phyloP scores from a whole-genome alignment of 768 basidiomycete species.

The Termitomyces bulborhizus region DNA sequence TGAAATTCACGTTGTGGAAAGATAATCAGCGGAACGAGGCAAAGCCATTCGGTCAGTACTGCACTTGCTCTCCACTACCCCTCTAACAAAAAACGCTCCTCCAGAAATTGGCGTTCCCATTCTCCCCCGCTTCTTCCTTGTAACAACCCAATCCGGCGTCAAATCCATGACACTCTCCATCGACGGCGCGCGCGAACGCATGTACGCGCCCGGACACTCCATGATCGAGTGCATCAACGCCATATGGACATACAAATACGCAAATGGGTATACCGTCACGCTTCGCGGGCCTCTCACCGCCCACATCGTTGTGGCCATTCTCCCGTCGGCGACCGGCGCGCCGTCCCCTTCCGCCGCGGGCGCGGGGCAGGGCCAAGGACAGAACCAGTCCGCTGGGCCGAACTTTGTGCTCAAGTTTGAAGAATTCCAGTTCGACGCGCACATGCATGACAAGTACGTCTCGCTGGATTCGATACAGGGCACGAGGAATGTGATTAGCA shows the following conservation, averaged over 20 bases:
- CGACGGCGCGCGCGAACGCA: slow-evolving; percentile 70
- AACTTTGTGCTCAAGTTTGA: slow-evolving; percentile 56
- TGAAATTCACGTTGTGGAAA: slow-evolving; percentile 86
- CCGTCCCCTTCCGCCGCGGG: slow-evolving; percentile 4
- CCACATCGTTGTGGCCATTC: slow-evolving; percentile 43
- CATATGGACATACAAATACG: slow-evolving; percentile 78
- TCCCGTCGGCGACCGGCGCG: slow-evolving; percentile 19
- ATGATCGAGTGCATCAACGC: slow-evolving; percentile 69
- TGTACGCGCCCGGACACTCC: slow-evolving; percentile 35
- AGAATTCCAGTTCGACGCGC: slow-evolving; percentile 68
- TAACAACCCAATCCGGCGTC: slow-evolving; percentile 80
- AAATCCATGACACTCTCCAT: slow-evolving; percentile 77
- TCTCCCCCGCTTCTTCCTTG: slow-evolving; percentile 78
- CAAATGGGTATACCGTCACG: slow-evolving; percentile 72
- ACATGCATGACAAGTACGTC: slow-evolving; percentile 68
- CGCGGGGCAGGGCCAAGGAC: slow-evolving; percentile 4
- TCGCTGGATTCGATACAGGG: slow-evolving; percentile 58
- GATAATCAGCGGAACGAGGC: slow-evolving; percentile 75
- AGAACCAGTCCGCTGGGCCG: background rate
- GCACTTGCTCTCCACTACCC: background rate
- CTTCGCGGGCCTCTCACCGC: slow-evolving; percentile 70
- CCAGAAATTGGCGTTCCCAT: slow-evolving; percentile 77
- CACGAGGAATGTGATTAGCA: slow-evolving; percentile 31
- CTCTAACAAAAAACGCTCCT: slow-evolving; percentile 3
- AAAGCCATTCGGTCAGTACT: slow-evolving; percentile 70